Base-by-base conservation (phyloP, 1,139 yeast species). In the Citeromyces hawaiiensis region DNA sequence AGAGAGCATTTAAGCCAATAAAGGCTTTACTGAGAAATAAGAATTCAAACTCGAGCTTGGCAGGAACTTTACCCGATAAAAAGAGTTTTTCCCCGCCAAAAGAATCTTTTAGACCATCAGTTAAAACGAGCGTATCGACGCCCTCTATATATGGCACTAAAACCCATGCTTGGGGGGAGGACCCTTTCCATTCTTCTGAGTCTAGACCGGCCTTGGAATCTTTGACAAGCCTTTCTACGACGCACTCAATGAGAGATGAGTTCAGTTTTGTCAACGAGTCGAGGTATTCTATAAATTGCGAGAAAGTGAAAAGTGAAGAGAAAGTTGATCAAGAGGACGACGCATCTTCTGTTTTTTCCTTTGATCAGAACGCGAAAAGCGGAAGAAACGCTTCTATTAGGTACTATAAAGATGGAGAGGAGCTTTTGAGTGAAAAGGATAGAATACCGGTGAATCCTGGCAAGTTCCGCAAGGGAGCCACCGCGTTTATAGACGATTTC, bases 341-440 rank as follows among this genome's bases (percentile, higher is more conserved):
- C 13, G 10, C 37, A 13, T 39, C 45, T 0, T 68, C 74, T 0
- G 66, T 66, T 43, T 72, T 72, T 46, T 72, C 78, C 0, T 72
- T 72, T 48, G 67, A 67, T 21, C 62, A 63, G 30, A 72, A 68
- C 46, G 56, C 57, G 44, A 56, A 57, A 17, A 68, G 72, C 3
- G 77, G 77, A 7, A 52, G 78, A 42, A 72, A 71, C 44, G 65
- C 77, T 0, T 71, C 77, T 0, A 66, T 72, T 13, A 70, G 69
- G 48, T 72, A 72, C 49, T 72, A 72, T 47, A 72, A 72, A 46
- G 51, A 57, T 4, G 40, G 60, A 57, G 66, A 58, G 36, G 57
- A 50, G 50, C 55, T 42, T 51, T 56, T 42, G 51, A 50, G 37
- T 49, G 61, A 39, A 57, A 47, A 53, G 17, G 58, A 53, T 36